Conservation (phyloP, 306 rosid species). For the Cucumis hystrix region DNA sequence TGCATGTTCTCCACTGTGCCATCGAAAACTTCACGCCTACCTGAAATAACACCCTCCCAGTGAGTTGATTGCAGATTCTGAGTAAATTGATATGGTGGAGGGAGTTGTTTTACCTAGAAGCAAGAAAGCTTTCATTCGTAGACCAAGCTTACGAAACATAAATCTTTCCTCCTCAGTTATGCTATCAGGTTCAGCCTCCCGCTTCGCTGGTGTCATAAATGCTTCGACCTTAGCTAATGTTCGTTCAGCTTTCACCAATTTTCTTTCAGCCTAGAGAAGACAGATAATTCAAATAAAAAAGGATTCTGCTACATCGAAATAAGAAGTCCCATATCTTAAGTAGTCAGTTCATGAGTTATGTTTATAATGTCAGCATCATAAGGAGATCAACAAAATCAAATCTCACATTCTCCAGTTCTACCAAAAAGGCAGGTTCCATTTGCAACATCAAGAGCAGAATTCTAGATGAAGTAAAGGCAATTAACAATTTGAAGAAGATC, state of each 20-base stretch:
- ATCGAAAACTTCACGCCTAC: slow-evolving; percentile 95
- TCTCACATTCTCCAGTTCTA: not conserved
- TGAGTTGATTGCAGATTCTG: slow-evolving; percentile 10
- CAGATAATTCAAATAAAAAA: slow-evolving; percentile 10
- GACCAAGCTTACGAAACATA: slow-evolving; percentile 95
- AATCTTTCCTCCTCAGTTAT: slow-evolving; percentile 94
- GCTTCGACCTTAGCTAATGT: slow-evolving; percentile 70
- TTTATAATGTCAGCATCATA: not conserved
- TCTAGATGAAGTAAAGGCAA: not conserved
- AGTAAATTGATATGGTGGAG: not conserved
- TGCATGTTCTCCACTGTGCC: slow-evolving; percentile 99
- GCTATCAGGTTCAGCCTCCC: slow-evolving; percentile 69
- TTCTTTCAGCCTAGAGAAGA: slow-evolving; percentile 61
- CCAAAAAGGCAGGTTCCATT: not conserved
- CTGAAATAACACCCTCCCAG: slow-evolving; percentile 31
- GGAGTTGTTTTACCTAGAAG: slow-evolving; percentile 59
- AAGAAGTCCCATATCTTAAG: not conserved
- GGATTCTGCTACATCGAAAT: not conserved
- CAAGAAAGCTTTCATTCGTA: slow-evolving; percentile 96
- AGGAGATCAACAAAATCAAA: not conserved
- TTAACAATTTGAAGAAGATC: not conserved
- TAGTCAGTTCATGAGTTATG: not conserved
- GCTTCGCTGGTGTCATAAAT: slow-evolving; percentile 51
- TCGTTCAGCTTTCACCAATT: slow-evolving; percentile 54
- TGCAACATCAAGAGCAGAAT: not conserved